Conservation (phyloP, 2,329 filamentous ascomycete genomes). For the Xylaria arbuscula region DNA sequence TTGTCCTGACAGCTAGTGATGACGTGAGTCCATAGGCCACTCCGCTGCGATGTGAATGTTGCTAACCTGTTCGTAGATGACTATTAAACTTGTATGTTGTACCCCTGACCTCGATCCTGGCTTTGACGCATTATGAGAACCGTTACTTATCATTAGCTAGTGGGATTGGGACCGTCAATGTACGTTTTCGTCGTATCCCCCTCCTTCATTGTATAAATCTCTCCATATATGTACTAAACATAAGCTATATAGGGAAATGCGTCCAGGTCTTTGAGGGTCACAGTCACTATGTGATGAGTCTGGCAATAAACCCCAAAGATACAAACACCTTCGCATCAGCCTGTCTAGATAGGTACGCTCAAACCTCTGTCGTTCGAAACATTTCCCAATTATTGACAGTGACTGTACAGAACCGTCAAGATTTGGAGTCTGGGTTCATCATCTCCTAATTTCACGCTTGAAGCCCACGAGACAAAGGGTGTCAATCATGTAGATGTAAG, state of each 20-base stretch:
- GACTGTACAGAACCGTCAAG: conserved; percentile 79
- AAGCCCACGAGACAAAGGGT: conserved; percentile 96
- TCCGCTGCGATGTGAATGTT: not conserved
- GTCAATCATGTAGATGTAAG: conserved; percentile 89
- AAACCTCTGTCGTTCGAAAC: not conserved
- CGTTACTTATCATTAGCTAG: conserved; percentile 28
- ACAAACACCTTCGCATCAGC: conserved; percentile 93
- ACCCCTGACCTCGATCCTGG: not conserved
- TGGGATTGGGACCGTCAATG: conserved; percentile 98
- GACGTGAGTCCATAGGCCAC: conserved; percentile 88
- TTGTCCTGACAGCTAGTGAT: conserved; percentile 95
- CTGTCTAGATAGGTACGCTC: conserved; percentile 74
- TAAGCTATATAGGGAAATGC: conserved; percentile 74
- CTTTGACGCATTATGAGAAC: not conserved
- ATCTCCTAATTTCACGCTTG: conserved; percentile 95
- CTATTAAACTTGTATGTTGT: conserved; percentile 39
- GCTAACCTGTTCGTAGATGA: conserved; percentile 32
- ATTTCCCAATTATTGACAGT: not conserved
- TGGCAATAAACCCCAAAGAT: conserved; percentile 97
- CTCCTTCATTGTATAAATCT: not conserved
- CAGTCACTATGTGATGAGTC: conserved; percentile 94
- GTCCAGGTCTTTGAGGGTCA: conserved; percentile 97
- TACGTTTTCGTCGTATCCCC: conserved; percentile 15
- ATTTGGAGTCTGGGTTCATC: conserved; percentile 96
- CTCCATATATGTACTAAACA: conserved; percentile 17